Evolutionary conservation across 2,329 filamentous ascomycete species (phyloP).

Genomic region (Rachicladosporium sp.): DNA sequence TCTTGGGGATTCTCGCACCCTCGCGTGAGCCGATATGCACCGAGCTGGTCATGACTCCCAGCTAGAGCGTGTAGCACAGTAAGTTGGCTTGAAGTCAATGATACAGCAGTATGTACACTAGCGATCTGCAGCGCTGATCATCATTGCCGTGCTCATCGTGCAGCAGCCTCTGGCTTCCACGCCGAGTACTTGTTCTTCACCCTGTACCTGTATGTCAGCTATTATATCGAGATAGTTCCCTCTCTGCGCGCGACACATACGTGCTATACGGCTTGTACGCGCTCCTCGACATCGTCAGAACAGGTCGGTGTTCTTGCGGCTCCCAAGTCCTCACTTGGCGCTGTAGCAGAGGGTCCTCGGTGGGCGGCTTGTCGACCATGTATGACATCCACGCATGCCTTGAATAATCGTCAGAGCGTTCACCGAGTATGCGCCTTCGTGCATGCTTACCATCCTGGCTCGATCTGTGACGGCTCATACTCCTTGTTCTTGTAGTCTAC

Average conservation of each 20-base stretch:
- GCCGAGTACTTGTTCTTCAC: conserved; percentile 38
- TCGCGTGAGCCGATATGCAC: too few species aligned
- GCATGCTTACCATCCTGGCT: conserved; percentile 63
- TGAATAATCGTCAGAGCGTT: conserved; percentile 8
- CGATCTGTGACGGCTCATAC: conserved; percentile 74
- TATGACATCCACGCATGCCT: conserved; percentile 97
- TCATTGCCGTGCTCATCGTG: too few species aligned
- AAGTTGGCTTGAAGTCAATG: too few species aligned
- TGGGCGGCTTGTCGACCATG: conserved; percentile 74
- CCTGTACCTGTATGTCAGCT: conserved; percentile 18
- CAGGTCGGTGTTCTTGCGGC: conserved; percentile 57
- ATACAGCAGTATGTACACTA: too few species aligned
- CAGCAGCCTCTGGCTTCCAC: conserved; percentile 36
- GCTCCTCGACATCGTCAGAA: conserved; percentile 60
- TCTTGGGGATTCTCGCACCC: too few species aligned
- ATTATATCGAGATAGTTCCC: conserved; percentile 8
- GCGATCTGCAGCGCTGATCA: too few species aligned
- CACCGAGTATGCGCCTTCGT: not conserved
- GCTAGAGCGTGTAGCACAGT: too few species aligned
- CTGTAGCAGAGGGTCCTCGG: conserved; percentile 59
- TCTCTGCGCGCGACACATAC: conserved; percentile 54
- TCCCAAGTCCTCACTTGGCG: conserved; percentile 64
- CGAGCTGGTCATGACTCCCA: too few species aligned
- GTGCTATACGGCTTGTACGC: conserved; percentile 93
- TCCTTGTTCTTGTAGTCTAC: conserved; percentile 90